These are phyloP conservation scores for Kwoniella shivajii DNA, from an alignment of 1,284 basidiomycete species.

Conservation along the genomic window DNA sequence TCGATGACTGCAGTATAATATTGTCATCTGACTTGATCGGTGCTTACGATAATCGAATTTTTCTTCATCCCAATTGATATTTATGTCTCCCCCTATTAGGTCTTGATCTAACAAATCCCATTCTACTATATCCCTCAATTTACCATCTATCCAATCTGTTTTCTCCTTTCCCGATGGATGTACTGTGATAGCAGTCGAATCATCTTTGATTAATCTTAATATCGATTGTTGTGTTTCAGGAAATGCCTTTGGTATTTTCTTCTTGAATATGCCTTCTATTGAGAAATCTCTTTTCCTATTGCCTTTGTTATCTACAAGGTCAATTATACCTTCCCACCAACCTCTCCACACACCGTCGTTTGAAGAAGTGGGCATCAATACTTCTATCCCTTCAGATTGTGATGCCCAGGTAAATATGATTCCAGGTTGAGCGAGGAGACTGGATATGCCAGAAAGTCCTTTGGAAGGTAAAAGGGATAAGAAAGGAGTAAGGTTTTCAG, in stretches of 20 bases:
- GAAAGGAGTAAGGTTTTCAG: constrained; percentile 95
- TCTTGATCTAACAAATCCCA: constrained; percentile 35
- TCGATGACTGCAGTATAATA: too few relatives aligned
- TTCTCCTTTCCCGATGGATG: constrained; percentile 16
- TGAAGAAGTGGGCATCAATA: constrained; percentile 39
- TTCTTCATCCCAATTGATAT: constrained; percentile 55
- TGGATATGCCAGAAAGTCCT: constrained; percentile 82
- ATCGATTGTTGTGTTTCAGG: constrained; percentile 63
- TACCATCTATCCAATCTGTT: constrained; percentile 39
- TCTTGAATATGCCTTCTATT: constrained; percentile 71
- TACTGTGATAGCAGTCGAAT: constrained; percentile 9
- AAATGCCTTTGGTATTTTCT: constrained; percentile 60
- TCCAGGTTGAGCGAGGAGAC: constrained; percentile 78
- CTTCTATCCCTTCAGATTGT: constrained; percentile 58
- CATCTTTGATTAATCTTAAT: constrained; percentile 40
- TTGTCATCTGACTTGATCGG: too few relatives aligned
- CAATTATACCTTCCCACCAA: constrained; percentile 77
- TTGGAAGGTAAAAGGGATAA: constrained; percentile 93
- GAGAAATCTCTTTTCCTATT: constrained; percentile 71
- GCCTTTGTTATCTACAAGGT: constrained; percentile 62
- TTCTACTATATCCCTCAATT: constrained; percentile 27
- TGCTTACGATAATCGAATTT: constrained; percentile 54
- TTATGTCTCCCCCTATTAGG: constrained; percentile 35
- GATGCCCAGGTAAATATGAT: constrained; percentile 84
- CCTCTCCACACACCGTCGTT: constrained; percentile 61